A percentile compares a stretch with the other conserved stretches of the same genome.
Conservation (phyloP, 331 rosid species). For the Erythrophleum ivorense region DNA sequence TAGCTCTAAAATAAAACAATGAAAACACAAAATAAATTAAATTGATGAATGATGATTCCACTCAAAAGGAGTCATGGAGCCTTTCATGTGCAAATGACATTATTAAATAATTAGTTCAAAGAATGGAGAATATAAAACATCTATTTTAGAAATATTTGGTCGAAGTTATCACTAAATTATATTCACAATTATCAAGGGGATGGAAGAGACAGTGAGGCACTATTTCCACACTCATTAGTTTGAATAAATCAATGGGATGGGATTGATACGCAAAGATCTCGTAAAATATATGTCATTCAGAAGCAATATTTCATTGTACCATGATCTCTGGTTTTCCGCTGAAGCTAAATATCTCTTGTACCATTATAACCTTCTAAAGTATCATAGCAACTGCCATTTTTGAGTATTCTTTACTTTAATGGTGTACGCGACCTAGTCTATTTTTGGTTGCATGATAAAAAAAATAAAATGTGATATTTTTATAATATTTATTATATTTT, state of each 20-base stretch:
- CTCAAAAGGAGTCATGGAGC: not conserved
- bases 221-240: not conserved
- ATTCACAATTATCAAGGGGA: not conserved
- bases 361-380: no score
- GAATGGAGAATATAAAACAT: not conserved
- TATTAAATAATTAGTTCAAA: not conserved
- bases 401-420: no score
- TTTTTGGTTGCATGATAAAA: no score
- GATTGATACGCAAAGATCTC: not conserved
- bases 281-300: not conserved
- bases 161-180: no score
- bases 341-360: no score
- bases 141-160: no score
- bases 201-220: not conserved
- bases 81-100: not conserved
- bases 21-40: not conserved
- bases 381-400: no score
- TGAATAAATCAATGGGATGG: not conserved
- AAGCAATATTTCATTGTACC: not conserved
- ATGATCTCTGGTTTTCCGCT: not conserved
- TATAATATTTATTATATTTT: no score
- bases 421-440: no score
- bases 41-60: not conserved
- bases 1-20: not conserved
- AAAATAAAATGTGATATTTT: no score